These are phyloP conservation scores for Sphagnum tenellum DNA, from an alignment of 225 moss, liverwort and hornwort genomes.

Conservation along the genomic window DNA sequence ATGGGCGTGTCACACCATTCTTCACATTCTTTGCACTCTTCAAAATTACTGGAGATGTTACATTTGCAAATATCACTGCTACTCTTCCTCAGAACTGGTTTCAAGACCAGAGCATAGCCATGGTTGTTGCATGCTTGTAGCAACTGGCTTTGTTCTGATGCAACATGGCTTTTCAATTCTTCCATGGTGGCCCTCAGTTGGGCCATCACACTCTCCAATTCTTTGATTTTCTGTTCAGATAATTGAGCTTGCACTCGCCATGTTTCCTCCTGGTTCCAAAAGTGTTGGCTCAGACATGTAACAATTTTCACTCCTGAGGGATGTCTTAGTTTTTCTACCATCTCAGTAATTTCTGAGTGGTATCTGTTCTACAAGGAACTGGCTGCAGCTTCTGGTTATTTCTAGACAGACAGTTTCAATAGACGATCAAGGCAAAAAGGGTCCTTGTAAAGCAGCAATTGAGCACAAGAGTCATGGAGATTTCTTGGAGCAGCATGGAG, in stretches of 20 bases:
- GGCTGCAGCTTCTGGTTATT: too few species aligned
- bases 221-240: conserved; percentile 7
- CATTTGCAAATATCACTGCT: conserved; percentile 11
- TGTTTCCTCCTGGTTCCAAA: conserved; percentile 5
- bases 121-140: conserved; percentile 34
- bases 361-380: too few species aligned
- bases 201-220: conserved; percentile 5
- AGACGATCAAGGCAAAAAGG: too few species aligned
- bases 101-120: conserved; percentile 36
- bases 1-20: conserved; percentile 13
- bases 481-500: background rate
- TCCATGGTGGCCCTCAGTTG: conserved; percentile 4
- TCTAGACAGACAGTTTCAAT: too few species aligned
- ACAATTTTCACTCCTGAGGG: too few species aligned
- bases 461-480: too few species aligned
- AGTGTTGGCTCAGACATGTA: background rate
- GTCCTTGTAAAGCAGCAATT: too few species aligned
- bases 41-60: conserved; percentile 12
- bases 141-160: background rate
- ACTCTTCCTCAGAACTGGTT: conserved; percentile 29
- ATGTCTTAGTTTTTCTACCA: too few species aligned
- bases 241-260: conserved; percentile 7
- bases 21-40: conserved; percentile 9
- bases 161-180: conserved; percentile 5
- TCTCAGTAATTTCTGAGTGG: too few species aligned